Base-by-base conservation (phyloP, 2,329 filamentous ascomycete genomes). In the Ramularia endophylla region DNA sequence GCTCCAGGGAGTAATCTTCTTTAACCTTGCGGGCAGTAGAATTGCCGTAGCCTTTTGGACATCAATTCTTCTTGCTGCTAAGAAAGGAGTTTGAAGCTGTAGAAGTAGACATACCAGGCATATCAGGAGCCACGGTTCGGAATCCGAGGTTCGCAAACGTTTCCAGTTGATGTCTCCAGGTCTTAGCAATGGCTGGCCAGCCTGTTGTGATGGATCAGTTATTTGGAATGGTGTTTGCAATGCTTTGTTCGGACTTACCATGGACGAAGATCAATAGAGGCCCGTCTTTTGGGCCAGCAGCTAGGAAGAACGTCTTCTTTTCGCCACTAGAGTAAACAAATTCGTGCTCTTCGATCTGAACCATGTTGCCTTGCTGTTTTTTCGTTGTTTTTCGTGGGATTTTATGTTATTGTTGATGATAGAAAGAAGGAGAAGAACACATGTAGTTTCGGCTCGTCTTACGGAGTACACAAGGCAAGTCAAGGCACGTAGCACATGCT, bases 101-200 rank as follows among this genome's bases (percentile, higher is more conserved):
- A 16, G n/a, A 27, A 13, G 22, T 15, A 25, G 35, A 25, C 32
- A 15, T 33, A 48, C 48, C 48, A 13, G 61, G 60, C 56, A 61
- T 60, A 37, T 66, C 54, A 44, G 64, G 46, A 36, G 61, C 44
- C 30, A 58, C 31, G 22, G 53, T 40, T 43, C 51, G 36, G 47
- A 56, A 60, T 33, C 57, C 57, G 11, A 52, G 35, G 8, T 41
- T 33, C 3, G 53, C 39, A 38, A 66, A 65, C 5, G 58, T 49
- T 2, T 52, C 42, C 7, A 65, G 53, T 28, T 65, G 62, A 12
- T 55, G 51, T 31, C 60, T 61, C 63, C 63, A 65, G 12, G 54
- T 54, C 34, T 59, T 55, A 5, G 52, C 62, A 36, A 65, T 58
- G 12, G 57, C 63, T 0, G 62, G 61, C 63, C 63, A 66, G 34